Base-by-base conservation (phyloP, 768 basidiomycete species). In the Termitomyces sp. region DNA sequence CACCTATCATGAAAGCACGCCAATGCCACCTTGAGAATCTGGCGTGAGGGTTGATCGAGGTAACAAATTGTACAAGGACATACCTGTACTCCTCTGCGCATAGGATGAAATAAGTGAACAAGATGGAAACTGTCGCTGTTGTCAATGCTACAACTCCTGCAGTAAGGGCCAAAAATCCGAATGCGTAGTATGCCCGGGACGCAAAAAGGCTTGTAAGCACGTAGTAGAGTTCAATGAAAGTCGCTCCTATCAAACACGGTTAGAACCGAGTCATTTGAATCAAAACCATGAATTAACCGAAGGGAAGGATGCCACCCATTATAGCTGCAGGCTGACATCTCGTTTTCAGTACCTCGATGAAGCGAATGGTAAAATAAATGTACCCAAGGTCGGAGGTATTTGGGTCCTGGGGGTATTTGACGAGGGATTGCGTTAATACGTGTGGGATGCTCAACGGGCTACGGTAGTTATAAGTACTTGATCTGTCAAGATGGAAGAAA, bases 81-180 rank as follows among this genome's bases (percentile, higher is more conserved):
- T 54, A 91, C 88, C 92, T 78, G 70, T 97, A 98, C 65, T 98
- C 94, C 70, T 98, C 96, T 6, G 93, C 90, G 61, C 95, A 98
- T 16, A 98, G 80, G 52, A 85, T 78, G 73, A 98, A 97, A 73
- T 98, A 94, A 4, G 87, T 87, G 70, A 91, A 91, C 16, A 92
- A 78, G 61, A 98, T 92, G 5, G 92, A 84, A 41, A 94, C 90
- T 0, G 95, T 96, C 3, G 94, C 95, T 0, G 93, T 89, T 16
- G 94, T 97, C 32, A 98, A 74, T 50, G 80, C 80, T 28, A 94
- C 90, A 30, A 98, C 85, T 14, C 81, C 80, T 52, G 89, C 88
- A 0, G 94, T 95, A 54, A 98, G 74, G 28, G 93, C 90, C 45
- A 98, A 73, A 76, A 98, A 98, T 16, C 96, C 96, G 68, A 98